Evolutionary conservation across 257 asterid genomes (phyloP), one percentile per base, ranked within the genome.

Genomic region (Striga asiatica): DNA sequence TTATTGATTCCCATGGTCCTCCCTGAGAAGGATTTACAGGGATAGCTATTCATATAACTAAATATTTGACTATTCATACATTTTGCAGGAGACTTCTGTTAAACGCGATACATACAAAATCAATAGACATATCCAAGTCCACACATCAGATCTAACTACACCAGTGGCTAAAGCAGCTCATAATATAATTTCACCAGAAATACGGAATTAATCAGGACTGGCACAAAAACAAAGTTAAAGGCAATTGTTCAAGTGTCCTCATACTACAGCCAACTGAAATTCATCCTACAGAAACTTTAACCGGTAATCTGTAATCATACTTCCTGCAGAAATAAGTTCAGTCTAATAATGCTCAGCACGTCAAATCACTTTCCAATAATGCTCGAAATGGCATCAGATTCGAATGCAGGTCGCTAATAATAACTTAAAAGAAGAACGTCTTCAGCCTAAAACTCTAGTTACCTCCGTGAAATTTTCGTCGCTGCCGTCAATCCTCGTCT

Each of bases 401-500:
- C 19, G 23, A 23, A 38, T 54, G 17, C 12, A 37, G 6, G 8
- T 32, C 31, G 27, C 55, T 28, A 27, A 13, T 35, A 53, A 31
- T 19, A 24, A 38, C 8, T 0, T 0, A 31, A 50, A 55, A 11
- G 16, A n/a, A 39, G 24, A 66, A 28, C 38, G 12, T 9, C 54
- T 49, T 37, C 32, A 56, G 31, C 38, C 14, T 45, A 47, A 41
- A 67, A 24, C n/a, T 28, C 8, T 35, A 22, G 46, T 60, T 45
- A 68, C 70, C 72, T 55, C 75, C 32, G 47, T 11, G 50, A 29
- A 38, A 23, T 61, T 48, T 25, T 61, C 71, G 54, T 35, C 20
- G 18, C 58, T 7, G 63, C 65, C 3, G 46, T 16, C 67, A 60
- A 59, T 56, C 25, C 49, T 34, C 51, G 46, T 54, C 46, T 54